These are phyloP conservation scores for Jacaranda copaia DNA, from an alignment of 257 asterid genomes.

Conservation along the genomic window DNA sequence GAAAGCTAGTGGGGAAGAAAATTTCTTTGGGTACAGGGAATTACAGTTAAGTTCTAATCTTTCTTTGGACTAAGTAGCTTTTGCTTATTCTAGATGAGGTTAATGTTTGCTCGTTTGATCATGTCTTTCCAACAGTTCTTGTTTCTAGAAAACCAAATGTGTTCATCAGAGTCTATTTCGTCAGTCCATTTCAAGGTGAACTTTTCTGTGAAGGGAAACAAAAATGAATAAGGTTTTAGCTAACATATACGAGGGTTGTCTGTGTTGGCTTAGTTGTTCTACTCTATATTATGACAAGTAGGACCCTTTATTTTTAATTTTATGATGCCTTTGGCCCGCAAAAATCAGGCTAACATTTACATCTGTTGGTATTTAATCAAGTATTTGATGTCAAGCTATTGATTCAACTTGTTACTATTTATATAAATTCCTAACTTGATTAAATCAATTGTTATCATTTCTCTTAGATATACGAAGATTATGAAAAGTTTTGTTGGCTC, in stretches of 20 bases:
- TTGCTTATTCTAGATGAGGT: neutral
- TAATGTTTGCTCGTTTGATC: neutral
- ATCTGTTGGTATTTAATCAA: neutral
- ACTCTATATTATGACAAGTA: neutral
- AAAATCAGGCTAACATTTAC: neutral
- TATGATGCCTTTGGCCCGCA: neutral
- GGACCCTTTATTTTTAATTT: neutral
- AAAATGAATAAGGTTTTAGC: neutral
- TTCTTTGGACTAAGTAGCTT: neutral
- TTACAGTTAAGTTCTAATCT: neutral
- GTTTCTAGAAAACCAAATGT: neutral
- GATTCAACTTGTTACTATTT: neutral
- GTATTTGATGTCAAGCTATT: constrained; percentile 14
- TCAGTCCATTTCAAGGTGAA: constrained; percentile 1
- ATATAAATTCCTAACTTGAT: neutral
- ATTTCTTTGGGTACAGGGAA: neutral
- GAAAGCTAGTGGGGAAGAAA: neutral
- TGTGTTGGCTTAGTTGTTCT: neutral
- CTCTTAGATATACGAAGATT: neutral
- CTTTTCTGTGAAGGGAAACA: neutral
- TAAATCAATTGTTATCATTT: no score
- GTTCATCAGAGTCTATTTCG: constrained; percentile 19
- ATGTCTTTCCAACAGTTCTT: neutral
- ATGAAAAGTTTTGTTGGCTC: neutral
- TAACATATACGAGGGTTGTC: neutral